A percentile compares a stretch with the other conserved stretches of the same genome.
Conservation (phyloP, 192 early-diverging fungal genomes). For the Coemansia sp. region DNA sequence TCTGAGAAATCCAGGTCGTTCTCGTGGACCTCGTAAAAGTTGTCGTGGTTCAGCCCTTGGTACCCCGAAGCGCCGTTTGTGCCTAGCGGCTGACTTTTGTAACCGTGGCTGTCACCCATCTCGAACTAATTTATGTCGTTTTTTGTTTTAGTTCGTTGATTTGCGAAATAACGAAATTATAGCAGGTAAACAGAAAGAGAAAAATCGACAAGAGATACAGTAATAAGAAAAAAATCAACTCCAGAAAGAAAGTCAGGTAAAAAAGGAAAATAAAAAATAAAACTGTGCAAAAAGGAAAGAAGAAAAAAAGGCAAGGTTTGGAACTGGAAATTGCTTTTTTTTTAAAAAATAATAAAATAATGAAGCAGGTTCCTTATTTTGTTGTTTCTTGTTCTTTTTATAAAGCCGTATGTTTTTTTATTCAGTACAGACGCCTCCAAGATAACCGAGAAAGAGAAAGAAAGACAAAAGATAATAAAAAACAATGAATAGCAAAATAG, state of each 20-base stretch:
- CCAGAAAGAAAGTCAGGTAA: neutral
- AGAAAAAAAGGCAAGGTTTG: constrained; percentile 11
- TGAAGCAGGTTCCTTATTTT: neutral
- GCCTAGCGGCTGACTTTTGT: constrained; percentile 22
- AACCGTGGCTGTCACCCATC: constrained; percentile 49
- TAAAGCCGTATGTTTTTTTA: neutral
- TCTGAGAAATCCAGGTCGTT: constrained; percentile 34
- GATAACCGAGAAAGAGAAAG: neutral
- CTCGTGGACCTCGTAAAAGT: constrained; percentile 37
- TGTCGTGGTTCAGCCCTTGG: constrained; percentile 20
- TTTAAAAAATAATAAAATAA: neutral
- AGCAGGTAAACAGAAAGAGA: constrained; percentile 3
- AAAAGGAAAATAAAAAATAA: constrained; percentile 10
- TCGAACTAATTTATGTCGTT: constrained; percentile 7
- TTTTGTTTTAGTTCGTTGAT: constrained; percentile 6
- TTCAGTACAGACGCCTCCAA: too few relatives aligned
- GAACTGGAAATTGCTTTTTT: constrained; percentile 3
- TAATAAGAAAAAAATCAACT: constrained; percentile 13
- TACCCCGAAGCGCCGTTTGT: constrained; percentile 24
- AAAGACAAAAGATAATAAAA: neutral
- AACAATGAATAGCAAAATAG: neutral
- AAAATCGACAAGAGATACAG: constrained; percentile 17
- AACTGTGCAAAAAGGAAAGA: constrained; percentile 3
- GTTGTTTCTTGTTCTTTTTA: neutral
- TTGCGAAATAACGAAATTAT: constrained; percentile 2